These are phyloP conservation scores for Zychaea mexicana DNA, from an alignment of 371 early-diverging fungal genomes.

Conservation along the genomic window DNA sequence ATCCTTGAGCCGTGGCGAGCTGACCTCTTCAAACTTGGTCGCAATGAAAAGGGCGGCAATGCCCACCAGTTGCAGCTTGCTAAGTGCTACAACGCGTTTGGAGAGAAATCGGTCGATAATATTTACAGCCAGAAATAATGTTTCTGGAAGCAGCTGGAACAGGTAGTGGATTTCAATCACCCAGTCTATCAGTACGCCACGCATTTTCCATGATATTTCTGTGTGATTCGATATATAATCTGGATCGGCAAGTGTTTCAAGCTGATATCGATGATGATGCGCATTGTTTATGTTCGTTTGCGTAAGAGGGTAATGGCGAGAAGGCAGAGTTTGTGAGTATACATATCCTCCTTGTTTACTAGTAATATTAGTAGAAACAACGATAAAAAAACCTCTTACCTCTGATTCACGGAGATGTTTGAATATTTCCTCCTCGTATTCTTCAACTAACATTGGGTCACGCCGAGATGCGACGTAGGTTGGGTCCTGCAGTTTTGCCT, in stretches of 20 bases:
- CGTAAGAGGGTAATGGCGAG: too few species aligned
- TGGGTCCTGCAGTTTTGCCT: slow-evolving; percentile 14
- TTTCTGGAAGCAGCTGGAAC: slow-evolving; percentile 94
- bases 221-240: slow-evolving; percentile 73
- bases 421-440: slow-evolving; percentile 91
- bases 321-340: too few species aligned
- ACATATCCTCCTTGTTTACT: too few species aligned
- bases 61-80: slow-evolving; percentile 97
- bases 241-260: slow-evolving; percentile 64
- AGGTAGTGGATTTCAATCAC: slow-evolving; percentile 91
- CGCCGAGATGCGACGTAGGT: slow-evolving; percentile 54
- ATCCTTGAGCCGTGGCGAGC: slow-evolving; percentile 79
- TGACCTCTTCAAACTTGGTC: slow-evolving; percentile 97
- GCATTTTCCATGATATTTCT: slow-evolving; percentile 94
- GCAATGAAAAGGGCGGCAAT: slow-evolving; percentile 93
- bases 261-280: neutral
- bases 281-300: too few species aligned
- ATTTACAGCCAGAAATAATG: slow-evolving; percentile 94
- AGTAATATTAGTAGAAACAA: neutral
- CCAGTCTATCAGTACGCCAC: slow-evolving; percentile 80
- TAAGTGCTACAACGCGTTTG: slow-evolving; percentile 75
- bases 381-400: slow-evolving; percentile 33
- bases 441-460: slow-evolving; percentile 91
- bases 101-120: slow-evolving; percentile 98
- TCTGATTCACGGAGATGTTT: slow-evolving; percentile 80